These are phyloP conservation scores for Coemansia reversa DNA, from an alignment of 192 early-diverging fungal species.

Conservation along the genomic window DNA sequence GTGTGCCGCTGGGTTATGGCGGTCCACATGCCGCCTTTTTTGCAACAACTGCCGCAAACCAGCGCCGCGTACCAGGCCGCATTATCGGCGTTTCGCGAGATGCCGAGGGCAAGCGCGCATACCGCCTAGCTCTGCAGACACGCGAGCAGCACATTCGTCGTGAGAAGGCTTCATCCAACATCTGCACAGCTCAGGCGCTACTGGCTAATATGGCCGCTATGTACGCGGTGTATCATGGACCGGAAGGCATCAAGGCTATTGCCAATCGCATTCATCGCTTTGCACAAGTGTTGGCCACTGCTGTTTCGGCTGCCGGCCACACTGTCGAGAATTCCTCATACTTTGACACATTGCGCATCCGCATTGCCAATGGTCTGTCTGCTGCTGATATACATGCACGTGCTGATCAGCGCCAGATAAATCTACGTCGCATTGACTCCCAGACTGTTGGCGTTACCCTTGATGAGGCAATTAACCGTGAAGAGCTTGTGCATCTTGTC, in stretches of 20 bases:
- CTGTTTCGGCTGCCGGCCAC: conserved; percentile 74
- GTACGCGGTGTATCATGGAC: conserved; percentile 99
- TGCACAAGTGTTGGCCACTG: conserved; percentile 76
- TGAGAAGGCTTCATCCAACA: conserved; percentile 98
- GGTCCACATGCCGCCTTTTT: conserved; percentile 99
- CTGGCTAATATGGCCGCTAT: conserved; percentile 99
- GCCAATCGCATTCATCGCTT: conserved; percentile 93
- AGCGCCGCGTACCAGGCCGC: conserved; percentile 94
- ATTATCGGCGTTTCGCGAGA: conserved; percentile 97
- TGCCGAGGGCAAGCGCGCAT: conserved; percentile 79
- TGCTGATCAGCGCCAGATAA: conserved; percentile 77
- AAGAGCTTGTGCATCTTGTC: conserved; percentile 79
- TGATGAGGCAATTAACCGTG: conserved; percentile 86
- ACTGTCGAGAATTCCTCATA: conserved; percentile 77
- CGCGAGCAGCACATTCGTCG: conserved; percentile 99
- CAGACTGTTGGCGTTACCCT: conserved; percentile 81
- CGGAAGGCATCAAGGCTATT: conserved; percentile 85
- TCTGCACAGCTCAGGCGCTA: conserved; percentile 98
- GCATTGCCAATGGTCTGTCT: conserved; percentile 59
- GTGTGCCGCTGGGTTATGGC: conserved; percentile 97
- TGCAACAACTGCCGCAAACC: conserved; percentile 86
- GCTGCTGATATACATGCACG: conserved; percentile 67
- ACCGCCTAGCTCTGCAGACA: conserved; percentile 94
- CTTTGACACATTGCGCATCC: conserved; percentile 95
- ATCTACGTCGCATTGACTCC: conserved; percentile 79